Conservation (phyloP, 371 early-diverging fungal species). For the Mucor indicus region DNA sequence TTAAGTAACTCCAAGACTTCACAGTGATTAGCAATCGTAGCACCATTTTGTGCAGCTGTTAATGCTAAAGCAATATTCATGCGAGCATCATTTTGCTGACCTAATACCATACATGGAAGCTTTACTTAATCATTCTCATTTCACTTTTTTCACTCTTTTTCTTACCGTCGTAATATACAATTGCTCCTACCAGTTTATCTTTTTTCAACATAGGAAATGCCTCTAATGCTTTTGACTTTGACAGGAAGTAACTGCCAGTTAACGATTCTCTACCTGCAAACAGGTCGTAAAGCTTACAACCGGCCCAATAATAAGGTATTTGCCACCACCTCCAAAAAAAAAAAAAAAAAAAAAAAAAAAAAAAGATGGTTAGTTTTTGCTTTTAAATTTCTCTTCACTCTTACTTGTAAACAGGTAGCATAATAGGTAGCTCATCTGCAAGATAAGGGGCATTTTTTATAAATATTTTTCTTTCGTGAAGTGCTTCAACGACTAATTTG, state of each 20-base stretch:
- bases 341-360: no score
- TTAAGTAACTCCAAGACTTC: constrained; percentile 87
- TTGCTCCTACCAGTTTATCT: constrained; percentile 88
- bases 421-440: constrained; percentile 90
- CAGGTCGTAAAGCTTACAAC: constrained; percentile 95
- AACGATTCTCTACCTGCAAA: constrained; percentile 92
- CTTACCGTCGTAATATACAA: constrained; percentile 97
- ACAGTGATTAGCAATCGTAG: constrained; percentile 93
- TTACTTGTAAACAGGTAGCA: constrained; percentile 92
- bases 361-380: no score
- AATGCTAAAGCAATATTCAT: constrained; percentile 96
- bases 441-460: constrained; percentile 97
- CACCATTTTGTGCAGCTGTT: constrained; percentile 95
- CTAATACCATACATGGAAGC: no score
- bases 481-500: constrained; percentile 95
- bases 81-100: constrained; percentile 97
- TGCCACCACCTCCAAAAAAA: constrained; percentile 77
- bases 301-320: constrained; percentile 97
- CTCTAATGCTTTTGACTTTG: constrained; percentile 83
- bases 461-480: constrained; percentile 95
- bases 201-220: constrained; percentile 95
- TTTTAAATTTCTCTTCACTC: no score
- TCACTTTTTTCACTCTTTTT: constrained; percentile 2
- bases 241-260: constrained; percentile 85
- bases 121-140: no score